Evolutionary conservation across 2,329 filamentous ascomycete species (phyloP).

Genomic region (Trichoderma sp.): DNA sequence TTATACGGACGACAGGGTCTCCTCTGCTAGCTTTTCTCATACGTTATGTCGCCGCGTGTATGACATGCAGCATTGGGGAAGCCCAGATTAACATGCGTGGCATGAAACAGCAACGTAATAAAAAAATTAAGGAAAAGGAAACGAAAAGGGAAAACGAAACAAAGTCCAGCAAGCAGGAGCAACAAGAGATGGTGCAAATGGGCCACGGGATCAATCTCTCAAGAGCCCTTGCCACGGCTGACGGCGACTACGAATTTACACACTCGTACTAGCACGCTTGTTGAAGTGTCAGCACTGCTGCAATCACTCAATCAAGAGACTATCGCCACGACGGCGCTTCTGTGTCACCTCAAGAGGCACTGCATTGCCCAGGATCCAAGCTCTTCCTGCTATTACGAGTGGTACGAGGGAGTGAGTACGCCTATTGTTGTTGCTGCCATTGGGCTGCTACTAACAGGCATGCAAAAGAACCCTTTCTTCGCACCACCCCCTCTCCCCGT

Average conservation of each 20-base stretch:
- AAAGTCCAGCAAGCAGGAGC: not conserved
- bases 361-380: not conserved
- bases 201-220: conserved; percentile 13
- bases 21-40: not conserved
- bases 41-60: conserved; percentile 33
- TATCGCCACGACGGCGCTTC: conserved; percentile 2
- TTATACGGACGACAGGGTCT: not conserved
- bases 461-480: not conserved
- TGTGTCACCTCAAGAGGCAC: conserved; percentile 14
- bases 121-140: not conserved
- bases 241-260: not conserved
- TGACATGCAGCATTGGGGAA: conserved; percentile 32
- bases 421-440: not conserved
- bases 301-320: conserved; percentile 12
- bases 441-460: conserved; percentile 15
- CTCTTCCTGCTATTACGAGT: not conserved
- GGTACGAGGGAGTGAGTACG: too few relatives aligned
- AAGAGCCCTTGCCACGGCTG: conserved; percentile 1
- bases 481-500: not conserved
- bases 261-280: not conserved
- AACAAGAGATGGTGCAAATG: not conserved
- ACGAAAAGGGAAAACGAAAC: not conserved
- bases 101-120: not conserved
- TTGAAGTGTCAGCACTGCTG: conserved; percentile 17
- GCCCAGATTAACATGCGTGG: not conserved